These are phyloP conservation scores for Lentinula lateritia DNA, from an alignment of 768 basidiomycete species.

Conservation along the genomic window DNA sequence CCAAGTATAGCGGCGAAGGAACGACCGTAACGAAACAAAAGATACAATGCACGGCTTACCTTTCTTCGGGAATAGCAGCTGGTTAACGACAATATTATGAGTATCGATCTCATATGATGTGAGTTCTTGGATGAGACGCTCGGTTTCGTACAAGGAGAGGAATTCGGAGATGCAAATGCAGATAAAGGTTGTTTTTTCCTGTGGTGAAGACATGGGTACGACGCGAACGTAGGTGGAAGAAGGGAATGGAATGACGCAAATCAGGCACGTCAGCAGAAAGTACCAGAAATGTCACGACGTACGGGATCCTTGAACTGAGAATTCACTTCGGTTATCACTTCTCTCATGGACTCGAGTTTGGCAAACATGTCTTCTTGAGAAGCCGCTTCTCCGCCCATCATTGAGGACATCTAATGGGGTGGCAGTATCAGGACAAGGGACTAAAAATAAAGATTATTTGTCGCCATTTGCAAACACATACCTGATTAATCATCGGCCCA, in stretches of 20 bases:
- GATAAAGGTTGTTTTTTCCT: conserved; percentile 99
- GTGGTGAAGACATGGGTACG: not conserved
- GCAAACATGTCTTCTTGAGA: conserved; percentile 99
- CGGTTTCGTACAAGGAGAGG: conserved; percentile 96
- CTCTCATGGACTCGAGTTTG: conserved; percentile 95
- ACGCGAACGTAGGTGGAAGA: too few species aligned
- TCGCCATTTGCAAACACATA: conserved; percentile 12
- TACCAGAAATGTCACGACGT: conserved; percentile 22
- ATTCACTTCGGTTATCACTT: conserved; percentile 97
- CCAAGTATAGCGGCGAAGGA: too few species aligned
- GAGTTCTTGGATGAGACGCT: conserved; percentile 93
- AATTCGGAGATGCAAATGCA: conserved; percentile 99
- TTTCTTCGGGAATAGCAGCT: conserved; percentile 89
- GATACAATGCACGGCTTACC: conserved; percentile 39
- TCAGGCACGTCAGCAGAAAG: not conserved
- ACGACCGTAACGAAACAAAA: too few species aligned
- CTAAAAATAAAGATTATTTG: not conserved
- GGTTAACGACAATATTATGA: conserved; percentile 98
- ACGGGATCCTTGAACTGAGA: conserved; percentile 99
- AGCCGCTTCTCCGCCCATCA: conserved; percentile 91
- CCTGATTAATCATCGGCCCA: conserved; percentile 94
- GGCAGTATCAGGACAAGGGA: not conserved
- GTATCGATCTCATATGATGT: conserved; percentile 96
- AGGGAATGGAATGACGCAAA: too few species aligned
- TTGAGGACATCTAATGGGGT: conserved; percentile 71